Evolutionary conservation across 805 yeast genomes (phyloP), one percentile per base, ranked within the genome.

Genomic region (Vanderwaltozyma tropicalis): DNA sequence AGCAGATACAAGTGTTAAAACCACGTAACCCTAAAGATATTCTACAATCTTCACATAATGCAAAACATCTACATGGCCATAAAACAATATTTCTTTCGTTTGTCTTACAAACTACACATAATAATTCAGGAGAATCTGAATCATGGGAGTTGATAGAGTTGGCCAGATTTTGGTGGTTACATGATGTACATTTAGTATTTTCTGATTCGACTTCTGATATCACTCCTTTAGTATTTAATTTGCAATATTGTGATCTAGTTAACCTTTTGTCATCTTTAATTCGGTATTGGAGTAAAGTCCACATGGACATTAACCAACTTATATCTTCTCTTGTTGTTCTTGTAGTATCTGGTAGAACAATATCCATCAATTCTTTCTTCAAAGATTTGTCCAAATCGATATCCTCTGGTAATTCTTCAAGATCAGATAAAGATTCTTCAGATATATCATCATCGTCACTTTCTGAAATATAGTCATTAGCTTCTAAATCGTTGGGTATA

Each of bases 11-110:
- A 1, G 79, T 80, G 40, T 72, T 74, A 52, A 80, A 79, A 11
- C 82, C 81, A 42, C 87, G 71, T 25, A 78, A 62, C 7, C 84
- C 85, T 37, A 88, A 66, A 14, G 81, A 73, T 10, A 78, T 64
- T 14, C 96, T 69, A 53, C 96, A 88, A 19, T 73, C 70, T 45
- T 87, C 95, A 58, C 96, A 88, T 5, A 88, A 66, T 0, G 95
- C 87, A 39, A 88, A 74, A 57, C 96, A 88, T 48, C 76, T 74
- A 55, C 96, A 88, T 0, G 96, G 96, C 96, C 96, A 88, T 3
- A 89, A 64, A 8, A 88, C 77, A 30, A 88, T 73, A 40, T 80
- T 82, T 46, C 96, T 68, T 5, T 76, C 72, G 41, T 80, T 75
- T 5, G 70, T 67, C 47, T 81, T 89, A 55, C 96, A 88, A 2